Conservation (phyloP, 1,284 basidiomycete species). For the Mrakiaceae sp. region DNA sequence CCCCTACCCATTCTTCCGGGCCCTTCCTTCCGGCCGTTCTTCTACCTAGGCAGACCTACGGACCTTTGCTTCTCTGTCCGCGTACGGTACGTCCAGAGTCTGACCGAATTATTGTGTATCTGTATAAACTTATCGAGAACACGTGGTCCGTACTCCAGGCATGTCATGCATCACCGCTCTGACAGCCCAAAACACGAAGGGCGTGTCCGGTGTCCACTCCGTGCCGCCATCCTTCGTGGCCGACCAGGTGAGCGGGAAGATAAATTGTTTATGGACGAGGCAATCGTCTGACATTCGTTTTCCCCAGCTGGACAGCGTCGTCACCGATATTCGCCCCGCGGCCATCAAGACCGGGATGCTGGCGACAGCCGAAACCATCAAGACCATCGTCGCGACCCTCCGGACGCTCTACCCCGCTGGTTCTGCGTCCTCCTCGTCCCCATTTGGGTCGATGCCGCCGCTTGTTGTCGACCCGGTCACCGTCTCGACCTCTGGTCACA, state of each 20-base stretch:
- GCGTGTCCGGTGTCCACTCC: conserved; percentile 62
- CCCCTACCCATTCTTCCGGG: conserved; percentile 39
- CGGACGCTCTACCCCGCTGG: conserved; percentile 14
- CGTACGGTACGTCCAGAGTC: conserved; percentile 40
- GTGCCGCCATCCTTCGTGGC: conserved; percentile 56
- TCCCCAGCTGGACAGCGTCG: conserved; percentile 54
- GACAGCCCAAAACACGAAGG: conserved; percentile 82
- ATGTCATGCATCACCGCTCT: conserved; percentile 78
- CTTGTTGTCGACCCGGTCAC: conserved; percentile 83
- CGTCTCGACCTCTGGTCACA: conserved; percentile 83
- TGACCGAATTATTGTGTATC: no score
- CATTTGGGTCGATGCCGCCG: conserved; percentile 32
- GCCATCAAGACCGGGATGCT: conserved; percentile 89
- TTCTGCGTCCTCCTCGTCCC: conserved; percentile 7
- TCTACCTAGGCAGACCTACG: conserved; percentile 57
- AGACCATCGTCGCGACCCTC: conserved; percentile 31
- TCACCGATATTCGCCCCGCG: conserved; percentile 61
- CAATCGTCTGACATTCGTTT: conserved; percentile 24
- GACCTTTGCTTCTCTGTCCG: conserved; percentile 64
- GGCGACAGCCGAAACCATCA: conserved; percentile 37
- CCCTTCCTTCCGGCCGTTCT: background rate
- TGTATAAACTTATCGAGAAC: no score
- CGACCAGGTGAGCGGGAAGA: conserved; percentile 47
- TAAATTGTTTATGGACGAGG: background rate
- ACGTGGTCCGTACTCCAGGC: conserved; percentile 34